Evolutionary conservation across 108 stramenopile genomes (phyloP).

Genomic region (Fistulifera pelliculosa): DNA sequence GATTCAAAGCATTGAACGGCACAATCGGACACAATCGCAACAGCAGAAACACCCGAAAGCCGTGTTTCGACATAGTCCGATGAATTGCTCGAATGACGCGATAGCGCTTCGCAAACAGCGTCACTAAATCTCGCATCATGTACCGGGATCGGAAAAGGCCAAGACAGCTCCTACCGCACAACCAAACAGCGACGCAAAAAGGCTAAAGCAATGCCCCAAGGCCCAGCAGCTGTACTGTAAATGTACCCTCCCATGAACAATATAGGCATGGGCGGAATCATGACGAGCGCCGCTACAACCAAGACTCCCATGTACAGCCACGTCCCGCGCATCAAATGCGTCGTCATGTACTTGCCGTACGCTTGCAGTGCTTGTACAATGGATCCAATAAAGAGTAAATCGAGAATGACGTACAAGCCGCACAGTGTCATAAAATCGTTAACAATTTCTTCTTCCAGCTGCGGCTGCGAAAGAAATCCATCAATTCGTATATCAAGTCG

Average conservation of each 20-base stretch:
- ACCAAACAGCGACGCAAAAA: constrained; percentile 42
- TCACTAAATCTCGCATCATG: constrained; percentile 48
- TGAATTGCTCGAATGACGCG: constrained; percentile 45
- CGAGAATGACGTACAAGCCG: constrained; percentile 1
- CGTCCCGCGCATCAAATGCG: constrained; percentile 38
- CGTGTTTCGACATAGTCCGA: constrained; percentile 45
- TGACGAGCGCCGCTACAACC: constrained; percentile 47
- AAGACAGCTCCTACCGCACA: constrained; percentile 31
- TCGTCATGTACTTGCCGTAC: constrained; percentile 54
- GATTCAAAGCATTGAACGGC: constrained; percentile 61
- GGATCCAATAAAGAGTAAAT: constrained; percentile 1
- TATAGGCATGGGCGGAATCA: constrained; percentile 58
- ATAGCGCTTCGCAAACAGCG: constrained; percentile 39
- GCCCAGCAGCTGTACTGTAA: constrained; percentile 47
- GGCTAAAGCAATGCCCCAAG: constrained; percentile 38
- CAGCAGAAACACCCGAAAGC: constrained; percentile 52
- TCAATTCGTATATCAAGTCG: constrained; percentile 5
- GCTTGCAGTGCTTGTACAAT: not conserved
- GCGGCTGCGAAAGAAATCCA: not conserved
- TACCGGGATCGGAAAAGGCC: constrained; percentile 61
- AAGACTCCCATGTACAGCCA: constrained; percentile 51
- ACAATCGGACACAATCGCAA: constrained; percentile 52
- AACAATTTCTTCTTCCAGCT: constrained; percentile 14
- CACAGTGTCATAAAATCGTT: not conserved
- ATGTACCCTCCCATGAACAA: constrained; percentile 71